These are phyloP conservation scores for Prunus kanzakura DNA, from an alignment of 306 rosid species.

Conservation along the genomic window DNA sequence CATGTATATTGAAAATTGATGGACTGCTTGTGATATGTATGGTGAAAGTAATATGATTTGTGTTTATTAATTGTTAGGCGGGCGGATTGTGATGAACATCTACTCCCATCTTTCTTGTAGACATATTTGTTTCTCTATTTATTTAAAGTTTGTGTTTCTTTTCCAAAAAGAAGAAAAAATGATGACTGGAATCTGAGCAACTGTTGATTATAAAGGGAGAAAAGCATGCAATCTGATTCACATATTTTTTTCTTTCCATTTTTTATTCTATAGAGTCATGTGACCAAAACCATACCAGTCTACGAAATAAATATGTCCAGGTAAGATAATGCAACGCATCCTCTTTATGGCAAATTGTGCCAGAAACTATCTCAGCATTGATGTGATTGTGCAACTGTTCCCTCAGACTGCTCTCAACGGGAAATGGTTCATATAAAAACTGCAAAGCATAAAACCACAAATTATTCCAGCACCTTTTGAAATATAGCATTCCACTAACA, in stretches of 20 bases:
- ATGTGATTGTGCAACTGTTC: slow-evolving; percentile 85
- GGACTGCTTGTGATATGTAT: no score
- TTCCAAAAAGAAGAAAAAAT: not conserved
- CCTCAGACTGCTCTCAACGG: slow-evolving; percentile 95
- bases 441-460: no score
- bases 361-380: slow-evolving; percentile 92
- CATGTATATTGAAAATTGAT: no score
- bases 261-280: not conserved
- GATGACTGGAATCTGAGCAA: not conserved
- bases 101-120: no score
- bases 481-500: no score
- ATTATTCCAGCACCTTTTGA: no score
- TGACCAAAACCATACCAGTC: slow-evolving; percentile 64
- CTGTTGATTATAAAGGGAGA: not conserved
- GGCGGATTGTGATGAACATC: no score
- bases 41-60: no score
- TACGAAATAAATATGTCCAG: slow-evolving; percentile 94
- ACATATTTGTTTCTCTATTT: no score
- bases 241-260: not conserved
- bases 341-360: slow-evolving; percentile 88
- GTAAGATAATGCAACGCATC: slow-evolving; percentile 96
- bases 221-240: not conserved
- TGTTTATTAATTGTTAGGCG: no score
- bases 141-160: not conserved
- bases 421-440: slow-evolving; percentile 48